Evolutionary conservation across 768 basidiomycete species (phyloP).

Genomic region (Russula virescens): DNA sequence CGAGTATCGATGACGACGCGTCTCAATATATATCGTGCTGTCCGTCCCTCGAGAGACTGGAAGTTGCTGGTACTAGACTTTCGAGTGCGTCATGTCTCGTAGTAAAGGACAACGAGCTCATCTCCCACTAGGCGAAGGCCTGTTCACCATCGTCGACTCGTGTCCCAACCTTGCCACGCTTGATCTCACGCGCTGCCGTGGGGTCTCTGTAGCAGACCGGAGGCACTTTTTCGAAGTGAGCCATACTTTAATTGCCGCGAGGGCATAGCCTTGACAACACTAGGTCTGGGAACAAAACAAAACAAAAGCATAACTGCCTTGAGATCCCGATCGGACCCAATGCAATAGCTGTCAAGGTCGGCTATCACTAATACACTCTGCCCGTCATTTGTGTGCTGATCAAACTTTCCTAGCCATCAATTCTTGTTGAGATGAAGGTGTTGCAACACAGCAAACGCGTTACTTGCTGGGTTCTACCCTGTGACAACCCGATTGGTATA

Average conservation of each 20-base stretch:
- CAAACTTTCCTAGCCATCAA: neutral
- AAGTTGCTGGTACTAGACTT: conserved; percentile 53
- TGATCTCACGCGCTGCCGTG: conserved; percentile 63
- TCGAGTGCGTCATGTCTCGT: conserved; percentile 41
- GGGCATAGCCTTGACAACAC: neutral
- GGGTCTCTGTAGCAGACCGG: conserved; percentile 52
- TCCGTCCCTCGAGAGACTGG: conserved; percentile 40
- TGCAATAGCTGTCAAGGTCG: neutral
- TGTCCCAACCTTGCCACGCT: conserved; percentile 49
- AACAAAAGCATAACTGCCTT: neutral
- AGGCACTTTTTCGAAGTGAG: conserved; percentile 61
- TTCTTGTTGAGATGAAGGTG: neutral
- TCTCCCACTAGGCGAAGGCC: conserved; percentile 39
- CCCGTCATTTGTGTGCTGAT: neutral
- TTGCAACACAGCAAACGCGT: neutral
- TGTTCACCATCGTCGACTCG: conserved; percentile 52
- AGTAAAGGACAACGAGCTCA: neutral
- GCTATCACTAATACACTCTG: neutral
- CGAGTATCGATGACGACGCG: conserved; percentile 53
- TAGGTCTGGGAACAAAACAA: conserved; percentile 10
- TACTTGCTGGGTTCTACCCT: neutral
- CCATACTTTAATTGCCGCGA: neutral
- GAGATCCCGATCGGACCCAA: neutral
- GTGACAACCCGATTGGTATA: no score
- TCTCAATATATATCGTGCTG: conserved; percentile 50